A percentile compares a stretch with the other conserved stretches of the same genome.
Evolutionary conservation across 495 filamentous ascomycete genomes (phyloP).

Genomic region (Daldinia childiae): DNA sequence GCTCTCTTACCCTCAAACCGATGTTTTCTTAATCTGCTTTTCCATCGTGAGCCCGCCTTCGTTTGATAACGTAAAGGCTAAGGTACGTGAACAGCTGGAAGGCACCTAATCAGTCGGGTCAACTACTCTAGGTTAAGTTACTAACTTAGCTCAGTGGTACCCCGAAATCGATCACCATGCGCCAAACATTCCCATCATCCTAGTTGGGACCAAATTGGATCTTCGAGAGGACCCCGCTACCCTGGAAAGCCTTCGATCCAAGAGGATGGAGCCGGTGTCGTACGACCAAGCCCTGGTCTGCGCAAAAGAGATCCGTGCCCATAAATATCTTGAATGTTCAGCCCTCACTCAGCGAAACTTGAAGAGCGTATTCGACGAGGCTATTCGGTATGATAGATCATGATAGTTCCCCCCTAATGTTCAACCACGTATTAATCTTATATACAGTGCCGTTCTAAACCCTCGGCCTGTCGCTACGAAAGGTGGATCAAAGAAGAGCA

Average conservation of each 20-base stretch:
- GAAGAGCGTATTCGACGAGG: constrained; percentile 98
- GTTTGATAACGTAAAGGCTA: constrained; percentile 97
- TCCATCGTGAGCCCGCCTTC: constrained; percentile 97
- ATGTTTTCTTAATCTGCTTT: constrained; percentile 98
- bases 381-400: constrained; percentile 74
- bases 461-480: constrained; percentile 72
- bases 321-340: constrained; percentile 98
- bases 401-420: neutral
- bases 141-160: constrained; percentile 73
- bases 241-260: constrained; percentile 75
- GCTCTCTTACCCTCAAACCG: constrained; percentile 96
- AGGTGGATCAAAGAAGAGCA: constrained; percentile 64
- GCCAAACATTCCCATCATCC: constrained; percentile 92
- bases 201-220: constrained; percentile 98
- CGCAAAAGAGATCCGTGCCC: constrained; percentile 90
- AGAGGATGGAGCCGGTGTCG: constrained; percentile 90
- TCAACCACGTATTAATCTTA: constrained; percentile 23
- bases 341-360: constrained; percentile 93
- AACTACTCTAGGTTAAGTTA: neutral
- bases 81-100: constrained; percentile 63
- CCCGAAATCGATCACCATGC: constrained; percentile 98
- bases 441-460: constrained; percentile 79
- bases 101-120: neutral
- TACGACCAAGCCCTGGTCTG: constrained; percentile 87
- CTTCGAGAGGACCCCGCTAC: constrained; percentile 89